phyloP scores from a whole-genome alignment of 768 basidiomycete species.

The Imleria badia region DNA sequence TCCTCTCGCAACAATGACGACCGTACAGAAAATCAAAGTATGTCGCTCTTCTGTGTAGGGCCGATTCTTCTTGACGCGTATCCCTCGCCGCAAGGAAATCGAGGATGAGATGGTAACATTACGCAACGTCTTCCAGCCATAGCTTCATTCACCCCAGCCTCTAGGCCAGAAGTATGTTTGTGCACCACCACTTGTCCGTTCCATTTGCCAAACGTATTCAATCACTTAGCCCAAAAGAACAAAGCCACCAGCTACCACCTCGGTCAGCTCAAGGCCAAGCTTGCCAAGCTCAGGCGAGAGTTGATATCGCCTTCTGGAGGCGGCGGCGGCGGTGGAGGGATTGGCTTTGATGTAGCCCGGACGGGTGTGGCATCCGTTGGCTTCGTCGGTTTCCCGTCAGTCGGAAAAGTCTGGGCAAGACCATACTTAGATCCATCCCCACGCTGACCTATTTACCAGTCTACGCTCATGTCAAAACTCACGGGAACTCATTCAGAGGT shows the following conservation, averaged over 20 bases:
- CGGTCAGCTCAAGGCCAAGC: constrained; percentile 96
- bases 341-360: constrained; percentile 97
- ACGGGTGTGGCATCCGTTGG: constrained; percentile 98
- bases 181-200: constrained; percentile 10
- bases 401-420: constrained; percentile 68
- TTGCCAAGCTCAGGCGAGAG: constrained; percentile 95
- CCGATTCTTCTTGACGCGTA: constrained; percentile 9
- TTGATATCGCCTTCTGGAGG: constrained; percentile 76
- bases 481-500: constrained; percentile 97
- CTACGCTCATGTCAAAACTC: constrained; percentile 91
- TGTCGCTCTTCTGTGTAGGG: constrained; percentile 21
- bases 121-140: constrained; percentile 9
- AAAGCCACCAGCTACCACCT: constrained; percentile 96
- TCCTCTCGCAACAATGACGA: constrained; percentile 57
- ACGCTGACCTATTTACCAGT: constrained; percentile 44
- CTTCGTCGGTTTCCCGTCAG: constrained; percentile 91
- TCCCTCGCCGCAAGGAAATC: constrained; percentile 60
- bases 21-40: constrained; percentile 88
- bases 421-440: constrained; percentile 3
- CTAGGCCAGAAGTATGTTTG: constrained; percentile 75
- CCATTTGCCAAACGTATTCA: constrained; percentile 11
- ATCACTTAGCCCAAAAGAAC: constrained; percentile 81
- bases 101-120: constrained; percentile 92
- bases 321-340: constrained; percentile 83
- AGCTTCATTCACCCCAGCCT: constrained; percentile 29